Evolutionary conservation across 352 stramenopile genomes (phyloP), one percentile per base, ranked within the genome.

Genomic region (Thalassiosira sp.): DNA sequence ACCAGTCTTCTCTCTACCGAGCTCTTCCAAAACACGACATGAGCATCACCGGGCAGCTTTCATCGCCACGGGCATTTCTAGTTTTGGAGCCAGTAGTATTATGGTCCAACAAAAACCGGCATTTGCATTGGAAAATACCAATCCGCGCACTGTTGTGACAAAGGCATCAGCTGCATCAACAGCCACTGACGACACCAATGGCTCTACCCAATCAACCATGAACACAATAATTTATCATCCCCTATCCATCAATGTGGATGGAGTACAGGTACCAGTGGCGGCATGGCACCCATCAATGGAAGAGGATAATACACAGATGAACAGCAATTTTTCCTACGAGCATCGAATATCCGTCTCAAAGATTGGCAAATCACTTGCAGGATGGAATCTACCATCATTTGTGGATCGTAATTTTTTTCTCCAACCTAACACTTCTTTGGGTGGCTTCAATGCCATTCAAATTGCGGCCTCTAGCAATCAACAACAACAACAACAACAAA

Each of bases 341-440:
- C 80, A 90, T 73, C 60, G 73, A 20, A 90, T 90, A 61, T 90
- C 84, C 2, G 72, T 90, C 1, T 52, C 66, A 43, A 72, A 79
- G 22, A 89, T 90, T 62, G 84, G 78, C 18, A 69, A 85, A 68
- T 54, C 83, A 20, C 45, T 90, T 8, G 84, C 79, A 5, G 68
- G 67, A 2, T 89, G 78, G 79, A 78, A 85, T 60, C 85, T 90
- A 48, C 81, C 84, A 10, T 58, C 72, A 0, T 89, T 90, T 79
- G 53, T 72, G 0, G 65, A 76, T 16, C 60, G 74, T 8, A 65
- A 86, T 33, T 90, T 88, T 81, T 5, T 28, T 11, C 69, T 89
- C 1, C 0, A 16, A 20, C 71, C 72, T 18, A 53, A n/a, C 59
- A 0, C 31, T 37, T 57, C 18, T 18, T 46, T 27, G 65, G 15